Conservation (phyloP, 2,329 filamentous ascomycete genomes). For the Colletotrichum chrysophilum region DNA sequence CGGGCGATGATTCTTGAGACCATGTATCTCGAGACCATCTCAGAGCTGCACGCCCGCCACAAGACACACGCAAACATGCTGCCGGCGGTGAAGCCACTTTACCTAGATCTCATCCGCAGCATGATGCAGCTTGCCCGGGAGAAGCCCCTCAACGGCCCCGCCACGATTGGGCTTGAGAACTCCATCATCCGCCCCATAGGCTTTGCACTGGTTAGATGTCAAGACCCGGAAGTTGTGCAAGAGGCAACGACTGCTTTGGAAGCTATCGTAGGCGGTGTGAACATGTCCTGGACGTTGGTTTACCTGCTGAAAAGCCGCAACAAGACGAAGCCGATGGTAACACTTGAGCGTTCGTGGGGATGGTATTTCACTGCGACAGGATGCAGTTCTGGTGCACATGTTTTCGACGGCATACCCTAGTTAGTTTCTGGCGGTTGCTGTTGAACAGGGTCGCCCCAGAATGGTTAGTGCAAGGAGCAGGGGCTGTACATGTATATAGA, state of each 20-base stretch:
- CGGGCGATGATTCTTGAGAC: conserved; percentile 11
- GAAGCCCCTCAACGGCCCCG: neutral
- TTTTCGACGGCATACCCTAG: neutral
- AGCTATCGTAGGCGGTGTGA: neutral
- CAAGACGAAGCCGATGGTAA: neutral
- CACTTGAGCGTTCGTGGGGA: neutral
- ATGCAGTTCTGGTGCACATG: neutral
- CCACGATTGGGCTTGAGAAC: conserved; percentile 1
- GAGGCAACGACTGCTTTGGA: neutral
- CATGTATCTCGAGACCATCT: conserved; percentile 3
- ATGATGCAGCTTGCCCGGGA: neutral
- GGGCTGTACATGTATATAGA: neutral
- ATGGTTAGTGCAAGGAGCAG: neutral
- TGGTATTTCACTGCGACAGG: neutral
- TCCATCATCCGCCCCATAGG: conserved; percentile 1
- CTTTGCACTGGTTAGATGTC: conserved; percentile 3
- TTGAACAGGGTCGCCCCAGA: neutral
- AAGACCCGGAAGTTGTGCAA: neutral
- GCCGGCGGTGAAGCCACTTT: neutral
- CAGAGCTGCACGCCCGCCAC: neutral
- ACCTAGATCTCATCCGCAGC: neutral
- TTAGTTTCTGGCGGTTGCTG: neutral
- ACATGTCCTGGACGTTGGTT: neutral
- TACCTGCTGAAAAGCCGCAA: neutral
- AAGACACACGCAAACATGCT: neutral